These are phyloP conservation scores for Phyllostachys edulis DNA, from an alignment of 176 grass and related monocot species.

Conservation along the genomic window DNA sequence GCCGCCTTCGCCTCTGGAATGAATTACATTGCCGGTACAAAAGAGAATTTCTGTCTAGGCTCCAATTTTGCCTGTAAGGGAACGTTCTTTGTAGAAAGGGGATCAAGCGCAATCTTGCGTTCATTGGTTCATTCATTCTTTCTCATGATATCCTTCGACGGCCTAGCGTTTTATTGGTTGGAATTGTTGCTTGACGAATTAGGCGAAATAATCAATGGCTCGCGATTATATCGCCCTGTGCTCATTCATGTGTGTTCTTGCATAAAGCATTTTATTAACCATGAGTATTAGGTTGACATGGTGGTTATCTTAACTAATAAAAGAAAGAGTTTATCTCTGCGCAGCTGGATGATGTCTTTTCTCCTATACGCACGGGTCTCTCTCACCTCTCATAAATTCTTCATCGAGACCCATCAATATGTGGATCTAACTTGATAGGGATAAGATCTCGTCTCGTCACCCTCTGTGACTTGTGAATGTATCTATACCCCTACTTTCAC, in stretches of 20 bases:
- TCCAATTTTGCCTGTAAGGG: conserved; percentile 45
- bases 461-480: no score
- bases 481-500: no score
- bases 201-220: conserved; percentile 29
- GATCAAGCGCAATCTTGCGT: conserved; percentile 28
- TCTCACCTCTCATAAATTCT: no score
- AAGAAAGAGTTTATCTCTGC: no score
- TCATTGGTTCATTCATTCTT: conserved; percentile 62
- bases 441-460: no score
- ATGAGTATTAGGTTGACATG: not conserved
- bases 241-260: not conserved
- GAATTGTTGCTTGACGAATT: not conserved
- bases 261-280: not conserved
- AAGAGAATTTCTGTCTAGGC: conserved; percentile 33
- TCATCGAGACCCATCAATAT: no score
- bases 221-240: not conserved
- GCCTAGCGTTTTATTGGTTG: not conserved
- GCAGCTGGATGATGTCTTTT: no score
- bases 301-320: not conserved
- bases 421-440: no score
- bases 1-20: conserved; percentile 38
- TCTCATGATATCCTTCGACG: conserved; percentile 15
- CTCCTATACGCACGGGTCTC: no score
- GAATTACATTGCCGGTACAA: conserved; percentile 16
- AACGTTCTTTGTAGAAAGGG: conserved; percentile 58